Evolutionary conservation across 495 filamentous ascomycete species (phyloP), one percentile per base, ranked within the genome.

Genomic region (Penicillium canariense): DNA sequence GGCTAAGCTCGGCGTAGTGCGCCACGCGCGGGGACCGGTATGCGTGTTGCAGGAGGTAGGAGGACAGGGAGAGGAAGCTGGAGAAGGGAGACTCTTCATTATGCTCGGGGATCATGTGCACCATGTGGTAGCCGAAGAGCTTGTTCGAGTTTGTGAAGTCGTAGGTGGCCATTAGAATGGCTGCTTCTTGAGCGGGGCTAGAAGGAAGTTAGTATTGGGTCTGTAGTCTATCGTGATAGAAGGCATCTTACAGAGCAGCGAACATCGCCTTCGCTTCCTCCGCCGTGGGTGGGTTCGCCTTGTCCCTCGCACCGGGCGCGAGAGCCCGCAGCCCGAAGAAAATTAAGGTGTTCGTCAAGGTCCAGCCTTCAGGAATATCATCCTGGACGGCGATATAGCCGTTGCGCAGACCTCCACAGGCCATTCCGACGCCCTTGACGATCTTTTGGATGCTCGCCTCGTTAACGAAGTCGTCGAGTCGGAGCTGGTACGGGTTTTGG

Each of bases 391-490:
- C 84, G 56, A 96, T 74, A 71, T 97, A 97, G 62, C 84, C 82
- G 42, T 83, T 83, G 61, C 94, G 77, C 22, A 87, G 66, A 14
- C 63, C 72, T 31, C 77, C 73, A 63, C 88, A 94, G 2, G 87
- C 82, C 43, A 78, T 66, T 9, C 89, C 90, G 12, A 96, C 80
- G 50, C 87, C 84, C 55, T 78, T 76, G 49, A 92, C 81, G 40
- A 97, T 88, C 55, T 87, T 91, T 62, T 87, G 80, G 58, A 97
- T 97, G 20, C 85, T 84, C 0, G 76, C 74, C 65, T 97, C 93
- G 60, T 98, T 96, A 57, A 97, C 92, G 72, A 97, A 97, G 67
- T 98, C 94, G 65, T 95, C 91, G n/a, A 98, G 81, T 38, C 93
- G 87, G 54, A 95, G 74, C 63, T 93, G 88, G 63, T 98, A 98